Percentiles rank a stretch among this genome's conserved stretches.
phyloP scores from a whole-genome alignment of 768 basidiomycete species.

The Trichaptum fuscoviolaceum region DNA sequence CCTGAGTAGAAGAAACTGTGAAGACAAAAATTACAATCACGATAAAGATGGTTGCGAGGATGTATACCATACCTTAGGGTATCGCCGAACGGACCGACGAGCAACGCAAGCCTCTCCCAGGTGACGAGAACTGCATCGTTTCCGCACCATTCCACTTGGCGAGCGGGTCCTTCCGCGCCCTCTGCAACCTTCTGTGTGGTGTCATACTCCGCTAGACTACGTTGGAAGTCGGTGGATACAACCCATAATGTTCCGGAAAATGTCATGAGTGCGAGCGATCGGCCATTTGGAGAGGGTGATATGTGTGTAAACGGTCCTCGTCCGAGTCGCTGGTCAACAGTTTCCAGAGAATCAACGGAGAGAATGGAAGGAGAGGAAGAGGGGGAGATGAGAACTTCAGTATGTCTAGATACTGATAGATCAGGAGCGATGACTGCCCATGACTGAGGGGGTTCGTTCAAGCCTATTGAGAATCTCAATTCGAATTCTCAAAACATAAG shows the following conservation, averaged over 20 bases:
- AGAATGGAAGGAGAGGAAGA: conserved; percentile 61
- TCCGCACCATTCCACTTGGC: conserved; percentile 91
- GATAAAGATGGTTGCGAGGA: background rate
- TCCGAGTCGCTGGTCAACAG: conserved; percentile 79
- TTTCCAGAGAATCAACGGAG: conserved; percentile 85
- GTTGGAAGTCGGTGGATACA: conserved; percentile 90
- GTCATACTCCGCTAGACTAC: conserved; percentile 84
- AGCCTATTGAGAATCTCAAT: conserved; percentile 33
- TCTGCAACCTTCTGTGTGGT: conserved; percentile 41
- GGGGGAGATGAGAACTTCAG: conserved; percentile 81
- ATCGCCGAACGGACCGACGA: conserved; percentile 93
- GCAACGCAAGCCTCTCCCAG: conserved; percentile 69
- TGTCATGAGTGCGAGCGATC: conserved; percentile 81
- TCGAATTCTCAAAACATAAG: background rate
- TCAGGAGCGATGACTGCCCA: conserved; percentile 93
- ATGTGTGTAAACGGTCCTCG: conserved; percentile 87
- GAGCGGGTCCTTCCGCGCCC: conserved; percentile 52
- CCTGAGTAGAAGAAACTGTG: conserved; percentile 76
- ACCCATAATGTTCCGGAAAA: conserved; percentile 77
- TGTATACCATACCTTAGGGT: conserved; percentile 60
- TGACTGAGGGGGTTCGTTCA: conserved; percentile 73
- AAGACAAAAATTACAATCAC: conserved; percentile 12
- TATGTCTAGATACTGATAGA: conserved; percentile 81
- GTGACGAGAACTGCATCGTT: conserved; percentile 89
- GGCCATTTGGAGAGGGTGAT: conserved; percentile 90